phyloP scores from a whole-genome alignment of 2,329 filamentous ascomycete genomes.

The Trichoderma sp. region DNA sequence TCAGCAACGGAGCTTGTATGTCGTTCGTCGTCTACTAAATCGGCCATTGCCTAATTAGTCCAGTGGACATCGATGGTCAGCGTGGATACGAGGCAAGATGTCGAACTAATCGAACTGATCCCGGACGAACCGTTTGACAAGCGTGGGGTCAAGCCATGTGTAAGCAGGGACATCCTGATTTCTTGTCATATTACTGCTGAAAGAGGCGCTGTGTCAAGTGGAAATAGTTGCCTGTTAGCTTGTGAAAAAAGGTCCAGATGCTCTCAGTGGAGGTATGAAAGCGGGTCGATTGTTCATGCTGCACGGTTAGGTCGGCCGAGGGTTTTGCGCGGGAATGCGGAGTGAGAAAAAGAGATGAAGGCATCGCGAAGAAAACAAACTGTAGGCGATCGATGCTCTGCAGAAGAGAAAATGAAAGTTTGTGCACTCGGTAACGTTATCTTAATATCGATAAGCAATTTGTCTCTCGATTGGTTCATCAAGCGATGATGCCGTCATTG shows the following conservation, averaged over 20 bases:
- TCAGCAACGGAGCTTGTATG: neutral
- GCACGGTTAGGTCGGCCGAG: neutral
- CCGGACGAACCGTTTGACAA: neutral
- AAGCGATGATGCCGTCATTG: neutral
- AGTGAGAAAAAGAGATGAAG: neutral
- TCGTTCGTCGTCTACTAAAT: neutral
- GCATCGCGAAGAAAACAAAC: neutral
- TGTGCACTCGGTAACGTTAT: neutral
- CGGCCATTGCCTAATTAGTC: constrained; percentile 7
- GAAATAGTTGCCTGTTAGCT: neutral
- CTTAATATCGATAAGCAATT: neutral
- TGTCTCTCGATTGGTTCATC: neutral
- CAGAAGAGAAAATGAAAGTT: neutral
- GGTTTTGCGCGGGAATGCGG: neutral
- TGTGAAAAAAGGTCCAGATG: neutral
- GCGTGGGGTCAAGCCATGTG: neutral
- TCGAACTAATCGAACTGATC: neutral
- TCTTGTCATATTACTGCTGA: neutral
- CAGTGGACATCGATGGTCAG: neutral
- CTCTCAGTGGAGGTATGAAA: neutral
- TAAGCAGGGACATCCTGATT: neutral
- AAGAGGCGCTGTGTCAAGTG: neutral
- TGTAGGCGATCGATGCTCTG: neutral
- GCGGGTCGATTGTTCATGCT: neutral
- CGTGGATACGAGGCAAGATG: neutral